Evolutionary conservation across 129 eudicot species (phyloP), one percentile per base, ranked within the genome.

Genomic region (Pseudognaphalium luteoalbum): DNA sequence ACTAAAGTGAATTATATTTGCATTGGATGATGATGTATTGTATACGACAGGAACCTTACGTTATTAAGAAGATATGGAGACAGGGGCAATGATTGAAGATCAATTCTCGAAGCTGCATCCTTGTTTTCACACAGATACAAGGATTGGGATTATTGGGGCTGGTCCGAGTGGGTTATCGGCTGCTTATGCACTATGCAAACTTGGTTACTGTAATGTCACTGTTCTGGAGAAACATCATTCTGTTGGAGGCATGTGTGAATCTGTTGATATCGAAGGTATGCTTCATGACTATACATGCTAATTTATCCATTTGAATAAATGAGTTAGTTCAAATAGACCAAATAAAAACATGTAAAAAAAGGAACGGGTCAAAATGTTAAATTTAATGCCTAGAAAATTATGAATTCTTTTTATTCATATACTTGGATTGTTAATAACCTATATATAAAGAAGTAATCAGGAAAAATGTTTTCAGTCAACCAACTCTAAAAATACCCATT

Each of bases 241-340:
- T 19, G 87, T 83, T 66, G 89, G 89, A 15, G 92, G 92, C 82
- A 85, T 87, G 89, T 87, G 92, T 77, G 92, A 87, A 87, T 85
- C 92, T 12, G 78, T 80, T 6, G 87, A 85, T 12, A 80, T 87
- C 51, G 84, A 87, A 87, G 92, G 92, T 87, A 76, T 33, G 7
- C 41, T 62, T 50, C 25, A 3, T 59, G 71, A 20, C 14, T 35
- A 35, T 32, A 32, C 34, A 32, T 32, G 34, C 34, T 32, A 32
- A 32, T 32, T 32, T 32, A 32, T 32, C 34, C 3, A 32, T 4
- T 32, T 4, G 34, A 32, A 32, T 32, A 32, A 32, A 32, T 32
- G 34, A 32, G 2, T 32, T 32, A 4, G 34, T 3, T 32, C 34
- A 32, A 32, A 25, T 25, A 25, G 28, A 25, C 28, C 28, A 25